Base-by-base conservation (phyloP, 140 eudicot species). In the Oenanthe javanica region DNA sequence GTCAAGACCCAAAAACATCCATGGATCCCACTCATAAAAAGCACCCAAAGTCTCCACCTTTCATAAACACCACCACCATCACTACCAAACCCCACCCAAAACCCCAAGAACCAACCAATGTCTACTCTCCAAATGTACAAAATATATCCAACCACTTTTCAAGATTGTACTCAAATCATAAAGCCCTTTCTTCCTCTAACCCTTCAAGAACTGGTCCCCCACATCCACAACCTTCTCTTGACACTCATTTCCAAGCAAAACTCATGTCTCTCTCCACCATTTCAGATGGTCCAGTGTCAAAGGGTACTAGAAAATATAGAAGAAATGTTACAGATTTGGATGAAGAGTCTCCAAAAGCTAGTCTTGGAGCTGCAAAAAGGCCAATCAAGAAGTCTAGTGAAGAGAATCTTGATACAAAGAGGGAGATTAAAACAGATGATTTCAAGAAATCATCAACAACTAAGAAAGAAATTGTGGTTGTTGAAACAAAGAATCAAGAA, bases 71-170 rank as follows among this genome's bases (percentile, higher is more conserved):
- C 78, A 25, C 88, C 84, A 23, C 88, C 80, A 57, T 77, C 80
- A 2, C 80, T 82, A 43, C 77, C 79, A 75, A 83, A 11, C 83
- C 79, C 83, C 85, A 82, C 87, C 80, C 84, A 9, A 49, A 76
- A 72, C 71, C 74, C 75, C 84, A 80, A 80, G 85, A 86, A 80
- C 84, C 87, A 79, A 27, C 73, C 42, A 70, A 81, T 48, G 14
- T 75, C 52, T 75, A 89, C 69, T 59, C 88, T 69, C 75, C 93
- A 85, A 86, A 92, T 75, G 83, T 90, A 81, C 87, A 93, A 64
- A 86, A 82, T 91, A 90, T 91, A 18, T 89, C 98, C 43, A 87
- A 87, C 80, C 90, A 90, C 87, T 93, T 93, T 84, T 91, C 98
- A 72, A 91, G 82, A 72, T 69, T 89, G 25, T 87, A 91, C 85